Evolutionary conservation across 169 alveolate species (phyloP).

Genomic region (Eimeria necatrix): DNA sequence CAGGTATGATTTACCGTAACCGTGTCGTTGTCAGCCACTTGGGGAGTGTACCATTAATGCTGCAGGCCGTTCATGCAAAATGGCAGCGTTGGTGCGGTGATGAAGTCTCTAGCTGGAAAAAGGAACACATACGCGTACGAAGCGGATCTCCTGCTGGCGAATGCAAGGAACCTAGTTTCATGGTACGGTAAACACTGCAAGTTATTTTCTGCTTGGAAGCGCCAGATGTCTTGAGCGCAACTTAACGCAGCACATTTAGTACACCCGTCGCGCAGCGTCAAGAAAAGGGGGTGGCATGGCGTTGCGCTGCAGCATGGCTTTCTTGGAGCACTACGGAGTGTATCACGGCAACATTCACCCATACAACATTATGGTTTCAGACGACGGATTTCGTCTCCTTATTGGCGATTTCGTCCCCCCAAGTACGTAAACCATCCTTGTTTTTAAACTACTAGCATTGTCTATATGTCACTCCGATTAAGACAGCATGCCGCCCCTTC

Average conservation of each 20-base stretch:
- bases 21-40: too few species aligned
- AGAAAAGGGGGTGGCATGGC: neutral
- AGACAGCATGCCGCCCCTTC: neutral
- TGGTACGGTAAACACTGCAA: slow-evolving; percentile 34
- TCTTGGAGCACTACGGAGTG: slow-evolving; percentile 71
- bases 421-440: neutral
- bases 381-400: slow-evolving; percentile 80
- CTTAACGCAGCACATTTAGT: neutral
- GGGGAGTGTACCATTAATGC: neutral
- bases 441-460: neutral
- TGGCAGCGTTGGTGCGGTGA: slow-evolving; percentile 79
- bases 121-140: slow-evolving; percentile 64
- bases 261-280: neutral
- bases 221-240: neutral
- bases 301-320: slow-evolving; percentile 70
- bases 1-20: too few species aligned
- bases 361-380: slow-evolving; percentile 79
- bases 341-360: slow-evolving; percentile 81
- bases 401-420: slow-evolving; percentile 79
- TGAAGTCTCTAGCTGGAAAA: slow-evolving; percentile 76
- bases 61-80: slow-evolving; percentile 80
- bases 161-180: slow-evolving; percentile 64
- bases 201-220: neutral
- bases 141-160: slow-evolving; percentile 72
- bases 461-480: neutral